Percentiles rank a stretch among this genome's conserved stretches.
Conservation (phyloP, 108 stramenopile species). For the Discostella stelligeroides region DNA sequence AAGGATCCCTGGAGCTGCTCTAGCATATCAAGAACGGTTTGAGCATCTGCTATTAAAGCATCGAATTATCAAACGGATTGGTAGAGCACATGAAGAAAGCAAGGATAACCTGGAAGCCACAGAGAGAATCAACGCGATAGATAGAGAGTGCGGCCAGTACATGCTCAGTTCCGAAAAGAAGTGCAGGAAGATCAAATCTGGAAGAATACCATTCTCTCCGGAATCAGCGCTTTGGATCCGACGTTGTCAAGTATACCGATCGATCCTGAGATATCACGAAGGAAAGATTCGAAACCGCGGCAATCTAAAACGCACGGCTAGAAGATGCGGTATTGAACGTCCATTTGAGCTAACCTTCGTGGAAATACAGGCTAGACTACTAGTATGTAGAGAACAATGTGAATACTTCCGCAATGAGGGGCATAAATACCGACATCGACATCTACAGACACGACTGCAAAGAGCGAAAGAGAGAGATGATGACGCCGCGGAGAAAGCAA, state of each 20-base stretch:
- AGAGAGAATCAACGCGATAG: neutral
- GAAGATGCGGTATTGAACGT: neutral
- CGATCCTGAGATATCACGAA: neutral
- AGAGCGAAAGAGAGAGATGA: neutral
- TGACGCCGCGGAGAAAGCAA: neutral
- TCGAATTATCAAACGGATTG: too few relatives aligned
- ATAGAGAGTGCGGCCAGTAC: neutral
- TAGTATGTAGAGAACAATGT: neutral
- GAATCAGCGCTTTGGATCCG: conserved; percentile 18
- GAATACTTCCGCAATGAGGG: neutral
- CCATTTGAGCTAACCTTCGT: neutral
- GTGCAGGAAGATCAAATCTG: conserved; percentile 15
- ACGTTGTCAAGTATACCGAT: neutral
- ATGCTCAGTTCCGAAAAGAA: conserved; percentile 11
- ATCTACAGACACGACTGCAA: neutral
- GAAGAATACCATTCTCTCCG: conserved; percentile 17
- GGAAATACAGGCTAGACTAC: neutral
- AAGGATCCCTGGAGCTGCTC: too few relatives aligned
- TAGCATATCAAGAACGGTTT: too few relatives aligned
- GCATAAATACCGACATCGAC: neutral
- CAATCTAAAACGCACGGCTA: neutral
- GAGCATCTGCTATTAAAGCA: too few relatives aligned
- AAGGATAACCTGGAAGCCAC: too few relatives aligned
- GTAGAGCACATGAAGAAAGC: too few relatives aligned
- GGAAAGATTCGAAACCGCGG: neutral